Evolutionary conservation across 139 green algal genomes (phyloP).

Genomic region (Dunaliella primolecta): DNA sequence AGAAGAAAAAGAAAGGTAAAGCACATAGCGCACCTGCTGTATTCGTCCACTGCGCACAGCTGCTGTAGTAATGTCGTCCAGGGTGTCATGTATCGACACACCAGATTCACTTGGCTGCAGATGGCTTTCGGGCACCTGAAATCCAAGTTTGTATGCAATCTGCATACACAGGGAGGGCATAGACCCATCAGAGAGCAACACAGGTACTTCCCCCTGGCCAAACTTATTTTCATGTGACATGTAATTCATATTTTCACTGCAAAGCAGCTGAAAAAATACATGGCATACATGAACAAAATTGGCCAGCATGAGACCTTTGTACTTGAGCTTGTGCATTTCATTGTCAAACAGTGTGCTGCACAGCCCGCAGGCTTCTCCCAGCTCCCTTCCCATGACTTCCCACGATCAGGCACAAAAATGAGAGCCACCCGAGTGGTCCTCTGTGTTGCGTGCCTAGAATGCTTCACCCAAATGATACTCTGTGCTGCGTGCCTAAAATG

Average conservation of each 20-base stretch:
- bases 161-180: neutral
- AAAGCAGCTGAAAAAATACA: neutral
- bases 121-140: neutral
- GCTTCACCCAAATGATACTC: too few relatives aligned
- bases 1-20: too few relatives aligned
- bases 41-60: neutral
- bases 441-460: too few relatives aligned
- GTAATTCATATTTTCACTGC: neutral
- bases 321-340: constrained; percentile 13
- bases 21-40: constrained; percentile 16
- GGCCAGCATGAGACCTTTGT: neutral
- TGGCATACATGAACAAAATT: neutral
- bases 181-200: too few relatives aligned
- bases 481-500: too few relatives aligned
- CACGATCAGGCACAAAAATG: neutral
- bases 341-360: too few relatives aligned
- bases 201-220: too few relatives aligned
- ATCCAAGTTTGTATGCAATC: neutral
- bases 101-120: neutral
- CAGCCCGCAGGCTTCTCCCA: too few relatives aligned
- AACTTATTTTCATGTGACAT: neutral
- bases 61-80: constrained; percentile 29
- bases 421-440: too few relatives aligned
- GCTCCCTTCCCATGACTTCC: neutral
- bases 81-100: neutral